Base-by-base conservation (phyloP, 768 basidiomycete genomes). In the Tricholoma sp. region DNA sequence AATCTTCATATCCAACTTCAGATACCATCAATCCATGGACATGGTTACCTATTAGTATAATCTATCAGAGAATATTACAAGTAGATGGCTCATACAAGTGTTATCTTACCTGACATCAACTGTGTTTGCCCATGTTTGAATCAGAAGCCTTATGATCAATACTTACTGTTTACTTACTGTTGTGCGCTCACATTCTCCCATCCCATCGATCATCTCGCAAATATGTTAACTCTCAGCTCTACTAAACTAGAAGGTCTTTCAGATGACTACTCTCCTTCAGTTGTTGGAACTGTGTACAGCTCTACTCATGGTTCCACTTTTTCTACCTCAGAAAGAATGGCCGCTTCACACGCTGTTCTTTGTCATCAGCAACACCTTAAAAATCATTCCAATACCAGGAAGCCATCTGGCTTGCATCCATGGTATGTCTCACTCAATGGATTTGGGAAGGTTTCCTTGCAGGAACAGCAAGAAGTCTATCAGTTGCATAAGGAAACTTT, bases 361-460 rank as follows among this genome's bases (percentile, higher is more conserved):
- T n/a, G 45, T 49, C 47, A 48, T 24, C 8, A 20, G 10, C 36
- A 28, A 28, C 36, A 18, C 29, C 7, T 24, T 8, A 28, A 28
- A 33, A 18, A 50, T 29, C 32, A 52, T 44, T 28, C 15, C 20
- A 20, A 2, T 18, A 50, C 48, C 29, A 28, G 36, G 10, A 36
- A n/a, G 3, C 6, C 49, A 13, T 31, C 32, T 53, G 56, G 56
- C 5, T 52, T 57, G 11, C 51, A 53, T 52, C 56, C 56, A 9
- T 11, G 29, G 17, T 57, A 24, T 29, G 24, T 52, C 9, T 29
- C 6, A 9, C 51, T 57, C 37, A 28, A 34, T 36, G 51, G 50
- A 13, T 4, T 28, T 29, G 24, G 41, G 4, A 20, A 37, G 32
- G 39, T 29, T 12, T 39, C 24, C 24, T 10, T 10, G 6, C 10